Conservation (phyloP, 148 eudicot genomes). For the Pouteria glomerata region DNA sequence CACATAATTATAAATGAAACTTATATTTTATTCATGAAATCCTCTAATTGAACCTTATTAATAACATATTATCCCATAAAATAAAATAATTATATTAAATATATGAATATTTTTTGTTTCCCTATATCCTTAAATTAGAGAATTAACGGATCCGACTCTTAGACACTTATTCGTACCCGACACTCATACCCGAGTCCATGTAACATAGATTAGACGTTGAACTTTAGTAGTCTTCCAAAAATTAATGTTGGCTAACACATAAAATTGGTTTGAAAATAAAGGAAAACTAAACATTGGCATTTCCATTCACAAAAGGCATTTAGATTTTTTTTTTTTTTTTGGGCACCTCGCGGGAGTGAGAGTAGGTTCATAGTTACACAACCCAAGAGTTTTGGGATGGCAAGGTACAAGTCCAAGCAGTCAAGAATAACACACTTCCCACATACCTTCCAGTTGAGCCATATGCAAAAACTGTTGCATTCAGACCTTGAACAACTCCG, state of each 20-base stretch:
- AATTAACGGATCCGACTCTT: too few relatives aligned
- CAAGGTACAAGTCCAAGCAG: neutral
- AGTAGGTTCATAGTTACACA: neutral
- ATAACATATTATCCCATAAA: too few relatives aligned
- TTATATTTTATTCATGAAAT: too few relatives aligned
- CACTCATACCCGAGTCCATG: too few relatives aligned
- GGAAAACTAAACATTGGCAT: neutral
- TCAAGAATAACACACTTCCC: neutral
- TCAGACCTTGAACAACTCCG: slow-evolving; percentile 81
- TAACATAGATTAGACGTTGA: too few relatives aligned
- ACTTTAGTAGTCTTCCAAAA: neutral
- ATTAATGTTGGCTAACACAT: neutral
- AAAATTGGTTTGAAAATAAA: neutral
- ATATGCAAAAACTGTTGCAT: slow-evolving; percentile 85
- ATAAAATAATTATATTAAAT: too few relatives aligned
- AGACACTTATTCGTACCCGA: too few relatives aligned
- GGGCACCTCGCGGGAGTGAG: neutral
- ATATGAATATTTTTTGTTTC: too few relatives aligned
- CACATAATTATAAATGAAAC: too few relatives aligned
- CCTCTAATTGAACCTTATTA: too few relatives aligned
- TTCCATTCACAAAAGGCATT: neutral
- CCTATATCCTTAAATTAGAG: too few relatives aligned
- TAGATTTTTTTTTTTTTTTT: neutral
- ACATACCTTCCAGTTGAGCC: slow-evolving; percentile 85
- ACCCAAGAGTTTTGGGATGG: neutral